Evolutionary conservation across 2,329 filamentous ascomycete species (phyloP).

Genomic region (Aspergillus nomiae): DNA sequence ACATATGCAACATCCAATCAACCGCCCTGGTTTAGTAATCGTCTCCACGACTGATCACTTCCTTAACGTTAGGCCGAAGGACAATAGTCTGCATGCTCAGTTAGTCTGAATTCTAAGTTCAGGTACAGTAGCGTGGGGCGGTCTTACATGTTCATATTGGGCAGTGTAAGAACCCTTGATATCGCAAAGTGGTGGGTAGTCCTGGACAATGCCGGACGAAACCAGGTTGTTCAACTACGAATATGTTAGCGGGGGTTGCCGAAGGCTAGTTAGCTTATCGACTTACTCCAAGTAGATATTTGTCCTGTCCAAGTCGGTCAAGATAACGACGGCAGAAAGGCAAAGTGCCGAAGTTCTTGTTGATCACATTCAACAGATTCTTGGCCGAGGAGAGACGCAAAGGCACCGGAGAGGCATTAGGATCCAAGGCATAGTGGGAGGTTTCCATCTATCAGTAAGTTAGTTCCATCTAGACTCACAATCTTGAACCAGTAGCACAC

Average conservation of each 20-base stretch:
- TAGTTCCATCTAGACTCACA: conserved; percentile 6
- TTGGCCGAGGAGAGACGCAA: conserved; percentile 80
- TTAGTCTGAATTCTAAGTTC: background rate
- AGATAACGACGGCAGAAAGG: conserved; percentile 90
- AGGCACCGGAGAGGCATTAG: conserved; percentile 73
- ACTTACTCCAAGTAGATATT: conserved; percentile 84
- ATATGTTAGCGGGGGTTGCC: conserved; percentile 7
- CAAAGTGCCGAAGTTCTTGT: conserved; percentile 93
- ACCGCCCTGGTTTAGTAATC: conserved; percentile 65
- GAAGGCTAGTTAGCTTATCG: background rate
- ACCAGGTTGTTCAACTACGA: conserved; percentile 81
- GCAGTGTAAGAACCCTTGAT: conserved; percentile 94
- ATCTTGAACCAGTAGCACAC: conserved; percentile 26
- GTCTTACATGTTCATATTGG: conserved; percentile 88
- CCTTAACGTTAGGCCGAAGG: conserved; percentile 78
- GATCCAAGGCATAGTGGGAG: conserved; percentile 80
- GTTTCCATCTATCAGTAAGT: conserved; percentile 62
- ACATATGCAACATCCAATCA: background rate
- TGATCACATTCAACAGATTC: conserved; percentile 82
- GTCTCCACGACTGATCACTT: conserved; percentile 82
- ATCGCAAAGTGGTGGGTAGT: conserved; percentile 86
- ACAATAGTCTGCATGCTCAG: conserved; percentile 64
- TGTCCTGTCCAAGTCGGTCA: conserved; percentile 90
- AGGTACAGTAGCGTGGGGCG: background rate
- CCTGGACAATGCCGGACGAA: conserved; percentile 78